These are phyloP conservation scores for Priceomyces fermenticarens DNA, from an alignment of 805 yeast genomes.

Conservation along the genomic window DNA sequence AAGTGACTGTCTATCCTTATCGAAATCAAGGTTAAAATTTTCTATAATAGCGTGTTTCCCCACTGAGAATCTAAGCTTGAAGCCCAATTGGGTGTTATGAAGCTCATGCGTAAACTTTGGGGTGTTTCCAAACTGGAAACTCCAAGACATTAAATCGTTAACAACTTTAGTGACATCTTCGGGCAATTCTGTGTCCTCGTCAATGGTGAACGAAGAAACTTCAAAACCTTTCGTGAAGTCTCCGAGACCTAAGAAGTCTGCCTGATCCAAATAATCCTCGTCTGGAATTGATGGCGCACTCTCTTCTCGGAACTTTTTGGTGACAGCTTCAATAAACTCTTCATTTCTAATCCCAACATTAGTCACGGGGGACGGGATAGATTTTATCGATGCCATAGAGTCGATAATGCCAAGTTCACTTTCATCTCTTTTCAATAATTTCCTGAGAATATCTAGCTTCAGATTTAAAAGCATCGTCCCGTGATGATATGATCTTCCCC, in stretches of 20 bases:
- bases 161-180: conserved; percentile 40
- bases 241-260: conserved; percentile 31
- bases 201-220: conserved; percentile 16
- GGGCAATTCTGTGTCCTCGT: conserved; percentile 25
- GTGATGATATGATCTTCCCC: conserved; percentile 85
- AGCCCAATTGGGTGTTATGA: conserved; percentile 29
- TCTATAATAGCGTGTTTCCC: conserved; percentile 39
- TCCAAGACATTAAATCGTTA: conserved; percentile 51
- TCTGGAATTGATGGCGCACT: conserved; percentile 7
- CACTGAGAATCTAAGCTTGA: conserved; percentile 40
- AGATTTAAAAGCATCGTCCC: conserved; percentile 89
- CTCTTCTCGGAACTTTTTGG: conserved; percentile 34
- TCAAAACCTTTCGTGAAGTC: conserved; percentile 22
- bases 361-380: conserved; percentile 77
- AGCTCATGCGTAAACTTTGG: conserved; percentile 66
- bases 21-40: conserved; percentile 15
- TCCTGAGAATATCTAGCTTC: conserved; percentile 54
- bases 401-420: conserved; percentile 38
- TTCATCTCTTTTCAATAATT: conserved; percentile 52
- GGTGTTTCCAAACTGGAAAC: conserved; percentile 74
- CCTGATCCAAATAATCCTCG: conserved; percentile 20
- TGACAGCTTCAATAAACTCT: conserved; percentile 45
- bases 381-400: conserved; percentile 56
- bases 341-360: conserved; percentile 52
- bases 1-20: not conserved